A percentile compares a stretch with the other conserved stretches of the same genome.
Evolutionary conservation across 2,329 filamentous ascomycete genomes (phyloP).

Genomic region (Alternaria alternata): DNA sequence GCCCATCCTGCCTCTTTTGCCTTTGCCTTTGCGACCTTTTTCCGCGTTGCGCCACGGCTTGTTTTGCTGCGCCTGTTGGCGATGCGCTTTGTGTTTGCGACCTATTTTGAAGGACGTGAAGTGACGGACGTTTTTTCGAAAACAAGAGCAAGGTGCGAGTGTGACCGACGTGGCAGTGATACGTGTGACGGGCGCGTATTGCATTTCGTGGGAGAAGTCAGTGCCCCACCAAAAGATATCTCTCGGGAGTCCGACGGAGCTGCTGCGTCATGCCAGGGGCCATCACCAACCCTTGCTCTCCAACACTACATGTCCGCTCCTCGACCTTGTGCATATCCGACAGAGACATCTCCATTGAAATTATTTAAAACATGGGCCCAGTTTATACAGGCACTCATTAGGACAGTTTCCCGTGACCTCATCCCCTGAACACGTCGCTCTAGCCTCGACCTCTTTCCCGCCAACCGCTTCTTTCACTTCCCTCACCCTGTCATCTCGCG

Average conservation of each 20-base stretch:
- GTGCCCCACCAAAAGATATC: slow-evolving; percentile 15
- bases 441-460: background rate
- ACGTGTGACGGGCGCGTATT: background rate
- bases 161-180: slow-evolving; percentile 7
- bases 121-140: background rate
- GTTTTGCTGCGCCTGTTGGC: slow-evolving; percentile 46
- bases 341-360: background rate
- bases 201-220: slow-evolving; percentile 2
- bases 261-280: slow-evolving; percentile 18
- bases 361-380: slow-evolving; percentile 4
- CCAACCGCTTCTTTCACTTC: background rate
- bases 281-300: background rate
- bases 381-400: slow-evolving; percentile 6
- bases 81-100: slow-evolving; percentile 58
- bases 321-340: background rate
- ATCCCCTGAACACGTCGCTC: slow-evolving; percentile 2
- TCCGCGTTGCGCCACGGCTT: slow-evolving; percentile 43
- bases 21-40: slow-evolving; percentile 37
- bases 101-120: slow-evolving; percentile 55
- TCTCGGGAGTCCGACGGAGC: slow-evolving; percentile 13
- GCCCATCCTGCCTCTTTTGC: slow-evolving; percentile 72
- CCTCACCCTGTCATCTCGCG: background rate
- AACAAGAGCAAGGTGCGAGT: background rate
- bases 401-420: slow-evolving; percentile 12
- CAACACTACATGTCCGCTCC: background rate